Percentiles rank a stretch among this genome's conserved stretches.
phyloP scores from a whole-genome alignment of 2,329 filamentous ascomycete species.

The Aspergillus quadricinctus region DNA sequence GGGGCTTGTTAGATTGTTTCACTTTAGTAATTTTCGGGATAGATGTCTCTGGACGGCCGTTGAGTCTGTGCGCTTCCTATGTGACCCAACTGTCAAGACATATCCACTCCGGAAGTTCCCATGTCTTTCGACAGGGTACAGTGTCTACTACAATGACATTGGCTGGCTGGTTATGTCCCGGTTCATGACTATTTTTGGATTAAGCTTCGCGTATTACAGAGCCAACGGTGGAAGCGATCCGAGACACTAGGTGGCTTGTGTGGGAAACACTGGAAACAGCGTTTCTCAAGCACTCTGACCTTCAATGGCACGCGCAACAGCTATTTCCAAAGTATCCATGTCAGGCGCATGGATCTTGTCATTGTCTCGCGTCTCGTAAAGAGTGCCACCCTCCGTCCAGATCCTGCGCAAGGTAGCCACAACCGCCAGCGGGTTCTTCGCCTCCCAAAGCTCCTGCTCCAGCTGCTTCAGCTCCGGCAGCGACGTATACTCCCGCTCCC shows the following conservation, averaged over 20 bases:
- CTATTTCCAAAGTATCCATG: constrained; percentile 50
- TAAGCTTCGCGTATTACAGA: not conserved
- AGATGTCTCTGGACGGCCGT: not conserved
- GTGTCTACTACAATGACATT: not conserved
- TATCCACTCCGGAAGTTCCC: not conserved
- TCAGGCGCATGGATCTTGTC: constrained; percentile 51
- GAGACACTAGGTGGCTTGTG: not conserved
- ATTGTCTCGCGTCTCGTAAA: constrained; percentile 68
- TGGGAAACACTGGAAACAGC: not conserved
- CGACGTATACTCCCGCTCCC: constrained; percentile 52
- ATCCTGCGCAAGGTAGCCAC: constrained; percentile 62
- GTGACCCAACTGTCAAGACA: not conserved
- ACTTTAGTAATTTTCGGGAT: not conserved
- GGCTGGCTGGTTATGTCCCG: not conserved
- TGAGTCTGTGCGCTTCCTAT: not conserved
- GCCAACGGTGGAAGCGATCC: not conserved
- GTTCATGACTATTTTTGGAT: not conserved
- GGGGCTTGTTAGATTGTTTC: not conserved
- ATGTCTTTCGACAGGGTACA: not conserved
- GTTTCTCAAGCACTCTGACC: constrained; percentile 1
- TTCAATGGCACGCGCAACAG: constrained; percentile 34
- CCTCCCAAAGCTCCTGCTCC: constrained; percentile 58
- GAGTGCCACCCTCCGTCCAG: constrained; percentile 67
- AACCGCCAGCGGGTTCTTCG: constrained; percentile 50
- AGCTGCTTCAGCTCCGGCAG: constrained; percentile 51